Base-by-base conservation (phyloP, 371 early-diverging fungal genomes). In the Mortierella sp. region DNA sequence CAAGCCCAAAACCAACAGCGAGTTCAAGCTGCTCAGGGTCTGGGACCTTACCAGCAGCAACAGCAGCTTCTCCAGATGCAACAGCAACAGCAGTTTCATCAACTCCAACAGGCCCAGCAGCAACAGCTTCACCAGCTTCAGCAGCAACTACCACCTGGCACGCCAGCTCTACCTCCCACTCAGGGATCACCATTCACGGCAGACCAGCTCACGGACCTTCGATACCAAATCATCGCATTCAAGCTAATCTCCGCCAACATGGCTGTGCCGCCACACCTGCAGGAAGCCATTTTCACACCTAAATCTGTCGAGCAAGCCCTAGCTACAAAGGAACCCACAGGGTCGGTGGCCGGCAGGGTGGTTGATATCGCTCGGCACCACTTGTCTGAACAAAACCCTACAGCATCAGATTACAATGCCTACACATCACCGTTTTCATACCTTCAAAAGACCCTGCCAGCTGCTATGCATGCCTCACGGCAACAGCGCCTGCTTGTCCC, bases 201-300 rank as follows among this genome's bases (percentile, higher is more conserved):
- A 52, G 83, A 83, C n/a, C 94, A 95, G 63, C 55, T 91, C 19
- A 80, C 82, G 21, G 83, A 86, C 16, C 83, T 95, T 43, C 88
- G 89, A 55, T 83, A 82, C 63, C 97, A 96, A 61, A 94, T 95
- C 45, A 79, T 87, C 27, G 92, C 94, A 41, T 96, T 87, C 80
- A 90, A 92, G 49, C 79, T 91, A 19, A 89, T 95, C 37, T 86
- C 93, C n/a, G 85, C 87, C 64, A 94, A 92, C 71, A 78, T 91
- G 82, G 88, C 91, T 13, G 78, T 96, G 17, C 94, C 96, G 22
- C 80, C 85, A 12, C 78, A 85, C 57, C 70, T 95, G 34, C 91
- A 90, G 71, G 83, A 88, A 70, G 85, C 86, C 39, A 85, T 94
- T n/a, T 90, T 92, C 37, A 81, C 89, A 43, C 78, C 73, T 2